Percentiles rank a stretch among this genome's conserved stretches.
phyloP scores from a whole-genome alignment of 2,329 filamentous ascomycete species.

The Talaromyces rugulosus region DNA sequence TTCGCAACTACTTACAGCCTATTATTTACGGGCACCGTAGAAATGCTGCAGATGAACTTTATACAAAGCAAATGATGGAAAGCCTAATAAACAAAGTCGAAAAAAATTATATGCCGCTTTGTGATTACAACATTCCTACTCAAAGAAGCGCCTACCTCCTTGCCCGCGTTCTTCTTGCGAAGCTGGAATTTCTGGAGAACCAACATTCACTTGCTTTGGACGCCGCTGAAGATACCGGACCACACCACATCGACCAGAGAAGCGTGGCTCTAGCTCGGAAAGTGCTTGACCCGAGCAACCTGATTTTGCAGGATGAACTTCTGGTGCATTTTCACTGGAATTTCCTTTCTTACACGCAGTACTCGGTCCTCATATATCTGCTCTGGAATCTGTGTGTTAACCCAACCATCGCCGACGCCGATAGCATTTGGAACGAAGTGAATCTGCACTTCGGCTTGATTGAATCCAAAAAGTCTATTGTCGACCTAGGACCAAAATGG shows the following conservation, averaged over 20 bases:
- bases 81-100: neutral
- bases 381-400: conserved; percentile 39
- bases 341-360: conserved; percentile 25
- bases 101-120: neutral
- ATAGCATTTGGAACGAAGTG: conserved; percentile 28
- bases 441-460: conserved; percentile 5
- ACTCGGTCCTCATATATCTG: conserved; percentile 38
- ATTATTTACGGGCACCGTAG: neutral
- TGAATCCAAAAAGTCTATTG: neutral
- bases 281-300: neutral
- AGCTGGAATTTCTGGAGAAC: neutral
- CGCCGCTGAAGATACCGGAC: neutral
- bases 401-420: conserved; percentile 22
- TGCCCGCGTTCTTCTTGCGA: neutral
- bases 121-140: neutral
- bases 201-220: neutral
- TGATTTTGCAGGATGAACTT: neutral
- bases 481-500: conserved; percentile 3
- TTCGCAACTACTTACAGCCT: neutral
- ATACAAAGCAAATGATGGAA: neutral
- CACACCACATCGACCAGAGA: neutral
- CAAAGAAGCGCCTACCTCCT: neutral
- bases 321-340: neutral
- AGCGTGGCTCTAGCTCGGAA: neutral
- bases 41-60: neutral